These are phyloP conservation scores for Dipteronia sinensis DNA, from an alignment of 345 rosid species.

Conservation along the genomic window DNA sequence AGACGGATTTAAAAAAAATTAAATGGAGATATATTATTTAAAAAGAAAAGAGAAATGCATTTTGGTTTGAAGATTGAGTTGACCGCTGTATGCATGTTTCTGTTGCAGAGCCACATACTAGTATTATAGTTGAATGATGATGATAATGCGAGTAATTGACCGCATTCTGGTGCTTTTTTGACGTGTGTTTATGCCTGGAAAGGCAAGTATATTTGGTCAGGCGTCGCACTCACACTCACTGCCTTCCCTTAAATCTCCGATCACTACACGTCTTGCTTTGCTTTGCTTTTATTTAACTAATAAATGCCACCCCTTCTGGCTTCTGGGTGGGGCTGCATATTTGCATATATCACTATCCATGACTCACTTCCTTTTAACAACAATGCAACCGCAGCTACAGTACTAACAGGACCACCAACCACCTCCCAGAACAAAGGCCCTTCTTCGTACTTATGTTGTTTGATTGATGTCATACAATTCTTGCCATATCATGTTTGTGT, in stretches of 20 bases:
- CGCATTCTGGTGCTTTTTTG: neutral
- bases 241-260: neutral
- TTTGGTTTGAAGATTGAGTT: neutral
- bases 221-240: neutral
- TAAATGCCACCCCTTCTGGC: neutral
- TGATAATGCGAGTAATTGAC: neutral
- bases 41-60: no score
- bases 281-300: neutral
- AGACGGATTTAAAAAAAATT: no score
- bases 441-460: no score
- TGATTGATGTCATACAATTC: no score
- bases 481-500: no score
- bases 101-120: neutral
- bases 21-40: no score
- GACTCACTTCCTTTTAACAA: neutral
- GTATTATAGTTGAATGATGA: neutral
- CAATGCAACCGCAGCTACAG: neutral
- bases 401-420: neutral
- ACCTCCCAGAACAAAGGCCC: neutral
- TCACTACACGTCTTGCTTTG: neutral
- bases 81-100: neutral
- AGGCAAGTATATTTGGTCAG: neutral
- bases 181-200: neutral
- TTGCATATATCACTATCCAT: neutral
- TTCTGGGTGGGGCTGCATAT: neutral